Conservation (phyloP, 352 stramenopile species). For the Phytophthora tentaculata region DNA sequence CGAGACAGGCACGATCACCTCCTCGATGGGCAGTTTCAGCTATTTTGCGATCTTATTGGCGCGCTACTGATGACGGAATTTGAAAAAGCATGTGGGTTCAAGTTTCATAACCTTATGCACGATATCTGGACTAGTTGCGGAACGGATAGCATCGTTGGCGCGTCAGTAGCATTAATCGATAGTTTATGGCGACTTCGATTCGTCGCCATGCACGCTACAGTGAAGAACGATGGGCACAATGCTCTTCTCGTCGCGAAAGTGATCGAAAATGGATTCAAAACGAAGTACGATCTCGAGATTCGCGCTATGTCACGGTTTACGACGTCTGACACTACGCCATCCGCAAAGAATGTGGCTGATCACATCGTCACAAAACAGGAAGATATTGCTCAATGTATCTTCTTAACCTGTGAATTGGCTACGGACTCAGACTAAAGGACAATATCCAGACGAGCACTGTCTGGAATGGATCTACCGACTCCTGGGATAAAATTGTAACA, state of each 20-base stretch:
- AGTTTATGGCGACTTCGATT: constrained; percentile 3
- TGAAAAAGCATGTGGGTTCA: constrained; percentile 1
- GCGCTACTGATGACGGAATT: neutral
- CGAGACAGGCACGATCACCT: constrained; percentile 5
- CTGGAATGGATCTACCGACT: neutral
- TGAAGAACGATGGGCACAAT: neutral
- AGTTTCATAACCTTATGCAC: constrained; percentile 11
- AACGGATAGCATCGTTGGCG: constrained; percentile 15
- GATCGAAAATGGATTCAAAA: constrained; percentile 5
- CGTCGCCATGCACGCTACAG: constrained; percentile 1
- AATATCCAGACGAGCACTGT: constrained; percentile 11
- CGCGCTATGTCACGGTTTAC: neutral
- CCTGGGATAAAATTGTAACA: constrained; percentile 3
- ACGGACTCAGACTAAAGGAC: constrained; percentile 14
- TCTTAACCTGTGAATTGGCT: constrained; percentile 18
- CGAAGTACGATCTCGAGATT: neutral
- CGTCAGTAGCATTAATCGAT: constrained; percentile 1
- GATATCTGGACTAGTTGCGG: constrained; percentile 15
- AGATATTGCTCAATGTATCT: constrained; percentile 18
- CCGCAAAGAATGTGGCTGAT: neutral
- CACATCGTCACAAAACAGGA: constrained; percentile 16
- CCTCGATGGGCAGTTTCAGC: constrained; percentile 7
- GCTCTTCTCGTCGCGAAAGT: neutral
- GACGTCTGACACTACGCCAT: neutral
- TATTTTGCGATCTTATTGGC: constrained; percentile 11